These are phyloP conservation scores for Pistacia vera DNA, from an alignment of 345 rosid genomes.

Conservation along the genomic window DNA sequence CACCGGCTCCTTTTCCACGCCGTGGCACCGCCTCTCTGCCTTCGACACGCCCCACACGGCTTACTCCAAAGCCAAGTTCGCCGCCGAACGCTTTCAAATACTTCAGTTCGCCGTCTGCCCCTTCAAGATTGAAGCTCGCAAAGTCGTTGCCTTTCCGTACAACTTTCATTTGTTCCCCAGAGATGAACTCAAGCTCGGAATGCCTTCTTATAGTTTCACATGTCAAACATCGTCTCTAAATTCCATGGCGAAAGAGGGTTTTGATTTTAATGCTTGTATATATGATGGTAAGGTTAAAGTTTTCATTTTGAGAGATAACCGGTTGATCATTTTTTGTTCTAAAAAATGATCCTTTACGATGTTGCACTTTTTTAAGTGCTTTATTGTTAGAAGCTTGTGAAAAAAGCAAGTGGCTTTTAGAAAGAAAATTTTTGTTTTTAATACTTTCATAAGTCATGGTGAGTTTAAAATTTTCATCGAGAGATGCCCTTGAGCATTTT, in stretches of 20 bases:
- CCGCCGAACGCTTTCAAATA: constrained; percentile 76
- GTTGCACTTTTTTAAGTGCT: no score
- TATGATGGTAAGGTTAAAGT: constrained; percentile 56
- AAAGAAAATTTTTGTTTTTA: no score
- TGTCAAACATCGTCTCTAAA: constrained; percentile 74
- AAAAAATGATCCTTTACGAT: no score
- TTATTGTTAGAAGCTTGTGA: no score
- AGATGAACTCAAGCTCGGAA: constrained; percentile 70
- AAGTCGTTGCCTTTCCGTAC: constrained; percentile 70
- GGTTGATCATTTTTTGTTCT: no score
- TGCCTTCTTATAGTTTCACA: constrained; percentile 84
- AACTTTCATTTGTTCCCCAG: constrained; percentile 90
- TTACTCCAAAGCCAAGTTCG: constrained; percentile 66
- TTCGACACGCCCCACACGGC: constrained; percentile 69
- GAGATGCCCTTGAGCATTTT: no score
- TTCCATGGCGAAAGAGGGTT: constrained; percentile 80
- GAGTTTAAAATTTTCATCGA: no score
- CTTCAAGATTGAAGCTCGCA: constrained; percentile 52
- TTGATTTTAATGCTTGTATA: constrained; percentile 87
- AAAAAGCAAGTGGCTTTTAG: no score
- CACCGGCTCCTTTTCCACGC: constrained; percentile 72
- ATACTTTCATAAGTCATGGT: no score
- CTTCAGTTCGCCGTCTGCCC: constrained; percentile 87
- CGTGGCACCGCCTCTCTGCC: constrained; percentile 84
- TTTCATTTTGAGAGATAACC: no score